Evolutionary conservation across 2,329 filamentous ascomycete genomes (phyloP).

Genomic region (Coleophoma cylindrospora): DNA sequence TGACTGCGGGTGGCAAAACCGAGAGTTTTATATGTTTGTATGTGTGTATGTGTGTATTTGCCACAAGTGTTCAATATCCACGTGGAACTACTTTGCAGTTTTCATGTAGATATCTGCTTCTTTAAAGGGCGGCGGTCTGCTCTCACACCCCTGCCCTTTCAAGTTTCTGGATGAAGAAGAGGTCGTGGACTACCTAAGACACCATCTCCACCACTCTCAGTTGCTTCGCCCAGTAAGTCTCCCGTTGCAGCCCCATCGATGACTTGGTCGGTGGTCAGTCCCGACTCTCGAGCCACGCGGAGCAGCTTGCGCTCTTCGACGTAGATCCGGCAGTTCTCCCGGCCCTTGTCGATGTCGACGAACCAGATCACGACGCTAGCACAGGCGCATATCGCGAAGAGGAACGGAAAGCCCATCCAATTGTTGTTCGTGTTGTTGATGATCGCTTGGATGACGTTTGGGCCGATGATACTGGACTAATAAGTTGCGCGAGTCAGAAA

Average conservation of each 20-base stretch:
- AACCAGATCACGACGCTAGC: conserved; percentile 34
- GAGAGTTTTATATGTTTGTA: too few species aligned
- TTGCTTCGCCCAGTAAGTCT: conserved; percentile 2
- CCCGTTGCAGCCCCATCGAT: conserved; percentile 11
- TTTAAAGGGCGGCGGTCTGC: too few species aligned
- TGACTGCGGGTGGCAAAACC: too few species aligned
- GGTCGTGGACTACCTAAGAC: too few species aligned
- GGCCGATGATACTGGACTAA: conserved; percentile 36
- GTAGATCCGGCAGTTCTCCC: conserved; percentile 31
- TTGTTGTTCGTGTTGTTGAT: conserved; percentile 35
- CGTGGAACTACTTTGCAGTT: too few species aligned
- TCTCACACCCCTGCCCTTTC: too few species aligned
- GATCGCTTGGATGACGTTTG: conserved; percentile 37
- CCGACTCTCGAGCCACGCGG: conserved; percentile 22
- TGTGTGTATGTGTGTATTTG: too few species aligned
- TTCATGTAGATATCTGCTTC: too few species aligned
- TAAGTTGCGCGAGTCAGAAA: background rate
- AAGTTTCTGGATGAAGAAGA: too few species aligned
- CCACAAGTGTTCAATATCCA: too few species aligned
- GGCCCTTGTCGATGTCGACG: conserved; percentile 34
- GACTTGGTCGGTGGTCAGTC: conserved; percentile 16
- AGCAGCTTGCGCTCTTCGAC: conserved; percentile 28
- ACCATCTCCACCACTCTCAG: background rate
- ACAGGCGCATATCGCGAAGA: conserved; percentile 30
- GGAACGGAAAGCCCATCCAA: conserved; percentile 38